Evolutionary conservation across 495 filamentous ascomycete genomes (phyloP), one percentile per base, ranked within the genome.

Genomic region (Penicillium daleae): DNA sequence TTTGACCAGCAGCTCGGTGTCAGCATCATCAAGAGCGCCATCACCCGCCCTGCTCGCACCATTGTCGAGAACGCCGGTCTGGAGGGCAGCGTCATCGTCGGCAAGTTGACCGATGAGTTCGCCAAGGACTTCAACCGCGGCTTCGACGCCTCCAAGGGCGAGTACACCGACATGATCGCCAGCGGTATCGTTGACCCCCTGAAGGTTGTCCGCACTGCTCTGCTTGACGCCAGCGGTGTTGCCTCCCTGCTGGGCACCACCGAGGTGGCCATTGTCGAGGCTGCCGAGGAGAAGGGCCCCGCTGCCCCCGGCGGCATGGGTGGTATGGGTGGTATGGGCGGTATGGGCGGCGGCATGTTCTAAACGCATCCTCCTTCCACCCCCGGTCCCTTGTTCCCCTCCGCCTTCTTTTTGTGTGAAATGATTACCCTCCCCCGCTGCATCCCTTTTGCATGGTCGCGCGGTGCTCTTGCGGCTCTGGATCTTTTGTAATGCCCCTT

Each of bases 1-100:
- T 98, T 98, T 73, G 95, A 99, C 82, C 95, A 99, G 84, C 92
- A 97, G 83, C 92, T 98, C 67, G 95, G 95, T 87, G 91, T 99
- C 59, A 90, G 83, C 80, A 98, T 99, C 75, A 86, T 99, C 83
- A 96, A 95, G 87, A 93, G 88, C 72, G 95, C 95, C 68, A 98
- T 99, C 78, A 97, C 93, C 74, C 89, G 88, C 66, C 95, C 95
- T 35, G 95, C 96, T 57, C 85, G 91, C 67, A 97, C 87, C 57
- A 99, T 99, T 67, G 90, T 98, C 32, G 96, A 99, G 86, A 99
- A 99, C 79, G 95, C 95, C 68, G 95, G 95, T 67, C 85, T 90
- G 26, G 96, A 99, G 82, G 94, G 96, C 64, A 94, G 91, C 61
- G 95, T 99, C 59, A 87, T 98, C 63, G 92, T 99, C 72, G 95